Base-by-base conservation (phyloP, 2,329 filamentous ascomycete species). In the Epichloe hybrida region DNA sequence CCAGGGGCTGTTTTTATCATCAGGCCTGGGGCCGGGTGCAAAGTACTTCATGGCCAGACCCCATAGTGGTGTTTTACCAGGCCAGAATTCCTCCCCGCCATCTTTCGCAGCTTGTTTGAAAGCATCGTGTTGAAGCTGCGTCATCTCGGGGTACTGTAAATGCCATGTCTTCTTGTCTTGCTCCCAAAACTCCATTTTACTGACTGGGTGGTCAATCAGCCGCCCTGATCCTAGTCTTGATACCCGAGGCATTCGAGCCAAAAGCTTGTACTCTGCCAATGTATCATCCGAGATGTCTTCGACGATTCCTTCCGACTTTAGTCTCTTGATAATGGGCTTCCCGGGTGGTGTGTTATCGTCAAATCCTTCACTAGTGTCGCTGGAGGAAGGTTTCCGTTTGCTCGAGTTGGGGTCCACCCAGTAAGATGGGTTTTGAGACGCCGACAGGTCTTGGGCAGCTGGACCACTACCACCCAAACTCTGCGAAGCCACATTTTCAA, bases 131-230 rank as follows among this genome's bases (percentile, higher is more conserved):
- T 83, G 79, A 6, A 78, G 66, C 51, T 77, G 72, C 0, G 75
- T 81, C 77, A 84, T 82, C 54, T 80, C 75, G 0, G 80, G 80
- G 56, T 84, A 84, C 48, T 76, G 62, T 4, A 81, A 67, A 55
- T 84, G 80, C 72, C 79, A 81, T 1, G 76, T 81, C 20, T 61
- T 66, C 50, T 67, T 68, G 56, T 82, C 73, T 43, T 70, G 68
- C 45, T 74, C 72, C 80, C 80, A 84, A 58, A 76, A 84, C 1
- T 70, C 69, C 6, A 68, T 70, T 55, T 82, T 81, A 56, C 72
- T 69, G 12, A 80, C 72, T 4, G 76, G 74, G 20, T 69, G 66
- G 56, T 83, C 77, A 40, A 82, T 77, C 55, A 77, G 75, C 23
- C 79, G 72, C n/a, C 70, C 71, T 0, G 76, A 78, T 34, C 71